Conservation (phyloP, 768 basidiomycete genomes). For the Boletellus ananas region DNA sequence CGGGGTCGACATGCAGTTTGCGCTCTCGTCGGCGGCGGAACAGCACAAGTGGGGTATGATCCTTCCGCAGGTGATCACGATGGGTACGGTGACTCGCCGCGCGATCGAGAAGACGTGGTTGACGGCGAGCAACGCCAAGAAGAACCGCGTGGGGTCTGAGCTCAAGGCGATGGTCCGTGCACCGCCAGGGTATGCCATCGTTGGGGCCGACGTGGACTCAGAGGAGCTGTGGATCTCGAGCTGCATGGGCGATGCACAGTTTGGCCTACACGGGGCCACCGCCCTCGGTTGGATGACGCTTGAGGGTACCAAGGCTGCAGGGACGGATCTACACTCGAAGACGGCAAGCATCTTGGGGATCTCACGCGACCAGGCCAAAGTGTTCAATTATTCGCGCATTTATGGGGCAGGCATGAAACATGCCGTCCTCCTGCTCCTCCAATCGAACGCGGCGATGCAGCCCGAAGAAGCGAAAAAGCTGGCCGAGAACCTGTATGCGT, state of each 20-base stretch:
- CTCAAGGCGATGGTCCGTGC: conserved; percentile 97
- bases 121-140: conserved; percentile 97
- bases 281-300: conserved; percentile 99
- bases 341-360: conserved; percentile 91
- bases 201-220: conserved; percentile 98
- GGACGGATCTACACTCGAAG: conserved; percentile 96
- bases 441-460: conserved; percentile 76
- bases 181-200: conserved; percentile 88
- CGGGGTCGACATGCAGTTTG: conserved; percentile 51
- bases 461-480: conserved; percentile 74
- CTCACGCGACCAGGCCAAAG: conserved; percentile 92
- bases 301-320: conserved; percentile 91
- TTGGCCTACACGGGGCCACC: conserved; percentile 93
- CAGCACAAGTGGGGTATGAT: conserved; percentile 81
- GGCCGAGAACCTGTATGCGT: conserved; percentile 82
- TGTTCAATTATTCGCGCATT: conserved; percentile 98
- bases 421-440: conserved; percentile 80
- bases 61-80: conserved; percentile 92
- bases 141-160: conserved; percentile 96
- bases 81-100: conserved; percentile 97
- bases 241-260: conserved; percentile 98
- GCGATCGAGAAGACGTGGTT: conserved; percentile 99
- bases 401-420: conserved; percentile 98
- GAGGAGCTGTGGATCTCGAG: conserved; percentile 99
- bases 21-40: conserved; percentile 5